These are phyloP conservation scores for Microcyclosporella mali DNA, from an alignment of 2,329 filamentous ascomycete genomes.

Conservation along the genomic window DNA sequence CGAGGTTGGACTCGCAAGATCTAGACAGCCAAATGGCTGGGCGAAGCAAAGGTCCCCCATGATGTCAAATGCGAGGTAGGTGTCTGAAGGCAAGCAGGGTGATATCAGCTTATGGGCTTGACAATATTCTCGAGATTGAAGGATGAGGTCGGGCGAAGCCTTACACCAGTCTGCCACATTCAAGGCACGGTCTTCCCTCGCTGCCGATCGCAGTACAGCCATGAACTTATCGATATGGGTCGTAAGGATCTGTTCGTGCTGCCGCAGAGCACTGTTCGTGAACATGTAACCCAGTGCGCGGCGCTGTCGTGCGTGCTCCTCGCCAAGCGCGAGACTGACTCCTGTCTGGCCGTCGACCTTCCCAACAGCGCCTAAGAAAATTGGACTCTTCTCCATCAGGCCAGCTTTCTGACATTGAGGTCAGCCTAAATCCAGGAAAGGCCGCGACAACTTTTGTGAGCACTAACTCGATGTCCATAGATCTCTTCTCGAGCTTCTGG, in stretches of 20 bases:
- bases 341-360: constrained; percentile 7
- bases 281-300: constrained; percentile 5
- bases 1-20: background rate
- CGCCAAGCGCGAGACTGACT: constrained; percentile 8
- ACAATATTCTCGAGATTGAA: background rate
- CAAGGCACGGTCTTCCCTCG: background rate
- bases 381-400: constrained; percentile 12
- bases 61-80: background rate
- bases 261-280: constrained; percentile 5
- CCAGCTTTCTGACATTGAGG: constrained; percentile 3
- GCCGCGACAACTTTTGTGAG: too few relatives aligned
- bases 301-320: constrained; percentile 8
- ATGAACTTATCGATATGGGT: constrained; percentile 2
- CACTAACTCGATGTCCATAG: constrained; percentile 6
- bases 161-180: constrained; percentile 8
- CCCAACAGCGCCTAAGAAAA: constrained; percentile 9
- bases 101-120: background rate
- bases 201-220: background rate
- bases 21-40: constrained; percentile 1
- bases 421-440: too few relatives aligned
- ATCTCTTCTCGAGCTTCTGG: constrained; percentile 40
- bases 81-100: background rate
- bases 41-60: constrained; percentile 1
- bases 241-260: constrained; percentile 6
- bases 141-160: background rate